These are phyloP conservation scores for Colletotrichum sp. DNA, from an alignment of 2,329 filamentous ascomycete species.

Conservation along the genomic window DNA sequence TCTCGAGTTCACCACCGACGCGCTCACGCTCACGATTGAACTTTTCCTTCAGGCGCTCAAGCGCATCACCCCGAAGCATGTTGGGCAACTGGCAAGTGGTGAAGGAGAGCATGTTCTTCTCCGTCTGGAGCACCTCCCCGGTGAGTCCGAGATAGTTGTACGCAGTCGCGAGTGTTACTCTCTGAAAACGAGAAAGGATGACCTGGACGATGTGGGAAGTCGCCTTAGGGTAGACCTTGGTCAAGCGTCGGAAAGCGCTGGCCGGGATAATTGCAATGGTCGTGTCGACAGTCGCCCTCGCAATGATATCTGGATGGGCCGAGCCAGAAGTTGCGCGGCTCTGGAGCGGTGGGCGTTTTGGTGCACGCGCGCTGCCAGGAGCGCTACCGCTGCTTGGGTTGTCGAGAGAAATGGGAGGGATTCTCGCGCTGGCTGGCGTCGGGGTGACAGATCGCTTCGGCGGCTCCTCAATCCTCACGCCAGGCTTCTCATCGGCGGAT, in stretches of 20 bases:
- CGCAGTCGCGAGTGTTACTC: slow-evolving; percentile 92
- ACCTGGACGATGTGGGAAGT: slow-evolving; percentile 98
- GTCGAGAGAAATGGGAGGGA: slow-evolving; percentile 75
- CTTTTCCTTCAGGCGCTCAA: slow-evolving; percentile 90
- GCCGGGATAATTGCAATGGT: slow-evolving; percentile 98
- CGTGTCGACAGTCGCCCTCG: slow-evolving; percentile 93
- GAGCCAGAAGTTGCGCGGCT: slow-evolving; percentile 68
- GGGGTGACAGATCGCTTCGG: slow-evolving; percentile 6
- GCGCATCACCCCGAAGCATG: slow-evolving; percentile 80
- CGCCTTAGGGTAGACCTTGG: slow-evolving; percentile 92
- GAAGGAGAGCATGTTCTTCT: slow-evolving; percentile 92
- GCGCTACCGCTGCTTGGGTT: background rate
- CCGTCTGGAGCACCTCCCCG: slow-evolving; percentile 88
- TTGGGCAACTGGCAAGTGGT: slow-evolving; percentile 92
- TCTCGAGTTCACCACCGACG: slow-evolving; percentile 78
- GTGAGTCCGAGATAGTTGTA: slow-evolving; percentile 94
- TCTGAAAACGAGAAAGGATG: slow-evolving; percentile 90
- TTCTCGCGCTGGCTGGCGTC: slow-evolving; percentile 43
- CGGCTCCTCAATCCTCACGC: slow-evolving; percentile 9
- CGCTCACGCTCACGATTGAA: slow-evolving; percentile 86
- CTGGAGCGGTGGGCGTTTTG: slow-evolving; percentile 42
- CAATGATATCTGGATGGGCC: slow-evolving; percentile 94
- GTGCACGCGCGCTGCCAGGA: background rate
- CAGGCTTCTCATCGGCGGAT: background rate
- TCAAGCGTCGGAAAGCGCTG: slow-evolving; percentile 91